Conservation (phyloP, 805 yeast species). For the Pichia ethanolica region DNA sequence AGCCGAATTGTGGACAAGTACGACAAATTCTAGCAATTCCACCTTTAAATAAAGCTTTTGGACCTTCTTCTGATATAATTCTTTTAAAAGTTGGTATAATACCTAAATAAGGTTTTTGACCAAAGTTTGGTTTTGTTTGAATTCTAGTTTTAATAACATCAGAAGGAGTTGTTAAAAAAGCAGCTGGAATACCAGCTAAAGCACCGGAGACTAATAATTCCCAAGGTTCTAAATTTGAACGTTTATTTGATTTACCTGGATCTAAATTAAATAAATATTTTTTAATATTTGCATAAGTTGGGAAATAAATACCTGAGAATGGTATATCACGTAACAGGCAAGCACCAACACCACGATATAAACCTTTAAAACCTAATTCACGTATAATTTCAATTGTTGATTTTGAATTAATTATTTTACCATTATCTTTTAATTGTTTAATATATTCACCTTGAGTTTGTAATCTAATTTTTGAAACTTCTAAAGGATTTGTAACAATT, state of each 20-base stretch:
- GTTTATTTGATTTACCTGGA: slow-evolving; percentile 54
- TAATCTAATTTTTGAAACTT: slow-evolving; percentile 87
- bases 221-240: slow-evolving; percentile 63
- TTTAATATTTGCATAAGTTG: slow-evolving; percentile 91
- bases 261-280: slow-evolving; percentile 75
- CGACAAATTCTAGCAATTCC: slow-evolving; percentile 91
- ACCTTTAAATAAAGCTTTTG: slow-evolving; percentile 87
- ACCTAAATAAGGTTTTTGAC: slow-evolving; percentile 72
- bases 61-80: slow-evolving; percentile 76
- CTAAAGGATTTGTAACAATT: slow-evolving; percentile 90
- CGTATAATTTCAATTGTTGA: slow-evolving; percentile 67
- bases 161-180: slow-evolving; percentile 91
- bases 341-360: slow-evolving; percentile 87
- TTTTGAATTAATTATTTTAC: slow-evolving; percentile 28
- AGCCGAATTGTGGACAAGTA: slow-evolving; percentile 97
- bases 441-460: slow-evolving; percentile 81
- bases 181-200: slow-evolving; percentile 96
- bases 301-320: slow-evolving; percentile 94
- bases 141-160: slow-evolving; percentile 94
- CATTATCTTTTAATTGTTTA: slow-evolving; percentile 32
- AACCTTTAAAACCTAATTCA: slow-evolving; percentile 74
- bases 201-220: slow-evolving; percentile 87
- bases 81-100: slow-evolving; percentile 69
- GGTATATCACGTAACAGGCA: slow-evolving; percentile 94
- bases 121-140: slow-evolving; percentile 73